A percentile compares a stretch with the other conserved stretches of the same genome.
Evolutionary conservation across 2,329 filamentous ascomycete genomes (phyloP).

Genomic region (Atkinsonella hypoxylon): DNA sequence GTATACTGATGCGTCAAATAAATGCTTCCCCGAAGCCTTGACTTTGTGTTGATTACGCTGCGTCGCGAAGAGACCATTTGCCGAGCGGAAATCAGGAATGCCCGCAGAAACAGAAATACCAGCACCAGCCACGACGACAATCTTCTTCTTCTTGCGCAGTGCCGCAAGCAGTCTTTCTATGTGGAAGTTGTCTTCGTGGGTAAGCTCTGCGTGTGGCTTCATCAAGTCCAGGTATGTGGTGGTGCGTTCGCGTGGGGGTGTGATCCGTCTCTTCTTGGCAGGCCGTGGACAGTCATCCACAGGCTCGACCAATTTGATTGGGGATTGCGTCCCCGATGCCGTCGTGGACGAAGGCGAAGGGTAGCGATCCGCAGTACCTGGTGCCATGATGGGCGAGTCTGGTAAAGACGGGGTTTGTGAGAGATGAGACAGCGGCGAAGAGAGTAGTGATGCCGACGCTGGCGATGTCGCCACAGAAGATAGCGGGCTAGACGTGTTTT

Average conservation of each 20-base stretch:
- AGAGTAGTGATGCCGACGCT: constrained; percentile 25
- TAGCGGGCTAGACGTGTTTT: constrained; percentile 8
- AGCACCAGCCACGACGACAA: constrained; percentile 90
- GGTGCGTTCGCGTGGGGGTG: constrained; percentile 50
- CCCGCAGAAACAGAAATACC: constrained; percentile 95
- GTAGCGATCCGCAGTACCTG: constrained; percentile 32
- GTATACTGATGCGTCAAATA: constrained; percentile 97
- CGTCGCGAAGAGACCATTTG: constrained; percentile 76
- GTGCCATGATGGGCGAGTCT: constrained; percentile 27
- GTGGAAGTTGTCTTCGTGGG: constrained; percentile 34
- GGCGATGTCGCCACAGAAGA: constrained; percentile 20
- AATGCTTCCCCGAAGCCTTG: constrained; percentile 78
- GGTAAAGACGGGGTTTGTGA: constrained; percentile 41
- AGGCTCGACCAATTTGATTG: constrained; percentile 31
- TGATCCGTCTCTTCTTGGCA: constrained; percentile 62
- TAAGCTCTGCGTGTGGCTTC: constrained; percentile 36
- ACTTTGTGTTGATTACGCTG: constrained; percentile 79
- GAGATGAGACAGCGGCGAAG: constrained; percentile 42
- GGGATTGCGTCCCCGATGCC: constrained; percentile 38
- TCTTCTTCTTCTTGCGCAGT: constrained; percentile 83
- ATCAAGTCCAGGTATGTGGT: constrained; percentile 71
- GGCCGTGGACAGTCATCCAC: constrained; percentile 51
- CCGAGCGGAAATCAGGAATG: constrained; percentile 93
- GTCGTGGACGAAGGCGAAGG: constrained; percentile 38
- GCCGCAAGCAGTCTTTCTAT: constrained; percentile 61